A percentile compares a stretch with the other conserved stretches of the same genome.
Evolutionary conservation across 1,139 yeast genomes (phyloP).

Genomic region (Yamadazyma buinensis): DNA sequence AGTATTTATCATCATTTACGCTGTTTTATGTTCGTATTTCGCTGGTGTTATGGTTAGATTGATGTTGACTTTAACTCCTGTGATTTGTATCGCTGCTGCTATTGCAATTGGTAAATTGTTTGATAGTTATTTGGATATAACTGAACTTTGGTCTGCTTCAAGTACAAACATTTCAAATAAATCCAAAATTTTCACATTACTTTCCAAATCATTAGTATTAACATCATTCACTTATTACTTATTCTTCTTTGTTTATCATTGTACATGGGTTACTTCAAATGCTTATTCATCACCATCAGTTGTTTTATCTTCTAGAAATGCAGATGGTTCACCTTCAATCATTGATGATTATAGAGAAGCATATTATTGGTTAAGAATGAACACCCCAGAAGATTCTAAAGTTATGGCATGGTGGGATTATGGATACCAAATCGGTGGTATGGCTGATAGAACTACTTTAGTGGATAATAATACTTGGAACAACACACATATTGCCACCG

Average conservation of each 20-base stretch:
- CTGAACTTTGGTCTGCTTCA: constrained; percentile 31
- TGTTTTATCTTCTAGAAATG: constrained; percentile 76
- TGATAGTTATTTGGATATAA: constrained; percentile 76
- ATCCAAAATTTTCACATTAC: constrained; percentile 30
- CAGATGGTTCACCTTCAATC: constrained; percentile 81
- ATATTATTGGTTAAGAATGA: constrained; percentile 98
- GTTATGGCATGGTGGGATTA: constrained; percentile 99
- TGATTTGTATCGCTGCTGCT: constrained; percentile 87
- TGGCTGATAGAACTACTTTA: constrained; percentile 98
- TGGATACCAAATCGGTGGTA: constrained; percentile 99
- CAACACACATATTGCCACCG: constrained; percentile 99
- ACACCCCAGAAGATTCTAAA: constrained; percentile 92
- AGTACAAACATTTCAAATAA: constrained; percentile 5
- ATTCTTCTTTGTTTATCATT: constrained; percentile 82
- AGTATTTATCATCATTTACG: constrained; percentile 84
- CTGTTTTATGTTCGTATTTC: constrained; percentile 90
- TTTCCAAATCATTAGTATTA: constrained; percentile 62
- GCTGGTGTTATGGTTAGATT: constrained; percentile 99
- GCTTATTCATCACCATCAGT: constrained; percentile 99
- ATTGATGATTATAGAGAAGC: constrained; percentile 99
- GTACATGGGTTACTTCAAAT: constrained; percentile 95
- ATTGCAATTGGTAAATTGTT: constrained; percentile 81
- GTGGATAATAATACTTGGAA: constrained; percentile 99
- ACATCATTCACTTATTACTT: constrained; percentile 74
- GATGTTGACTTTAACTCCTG: constrained; percentile 95